Evolutionary conservation across 345 rosid genomes (phyloP).

Genomic region (Nasturtium officinale): DNA sequence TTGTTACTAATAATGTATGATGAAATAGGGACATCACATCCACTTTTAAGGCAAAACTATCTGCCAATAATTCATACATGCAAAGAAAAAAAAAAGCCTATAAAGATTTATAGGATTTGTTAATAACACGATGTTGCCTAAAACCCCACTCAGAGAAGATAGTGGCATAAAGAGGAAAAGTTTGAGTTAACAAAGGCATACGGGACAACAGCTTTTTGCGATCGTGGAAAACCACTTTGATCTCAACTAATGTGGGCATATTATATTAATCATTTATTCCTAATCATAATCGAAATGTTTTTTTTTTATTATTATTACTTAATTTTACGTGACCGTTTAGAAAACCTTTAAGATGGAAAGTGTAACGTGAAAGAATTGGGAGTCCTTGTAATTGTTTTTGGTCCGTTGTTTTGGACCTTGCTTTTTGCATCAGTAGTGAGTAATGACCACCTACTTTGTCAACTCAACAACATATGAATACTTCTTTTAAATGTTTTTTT

Average conservation of each 20-base stretch:
- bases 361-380: conserved; percentile 17
- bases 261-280: conserved; percentile 9
- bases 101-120: not conserved
- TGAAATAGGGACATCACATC: conserved; percentile 24
- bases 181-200: not conserved
- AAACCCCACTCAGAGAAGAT: conserved; percentile 31
- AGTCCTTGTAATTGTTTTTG: not conserved
- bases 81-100: not conserved
- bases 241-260: conserved; percentile 3
- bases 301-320: not conserved
- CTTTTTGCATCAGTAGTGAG: conserved; percentile 21
- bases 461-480: conserved; percentile 13
- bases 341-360: conserved; percentile 20
- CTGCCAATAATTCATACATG: not conserved
- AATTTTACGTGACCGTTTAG: conserved; percentile 19
- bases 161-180: conserved; percentile 21
- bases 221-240: conserved; percentile 41
- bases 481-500: not conserved
- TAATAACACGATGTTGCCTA: conserved; percentile 17
- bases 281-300: not conserved
- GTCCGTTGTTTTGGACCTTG: conserved; percentile 20
- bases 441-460: conserved; percentile 22
- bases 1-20: not conserved
- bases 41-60: conserved; percentile 1
- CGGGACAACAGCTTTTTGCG: conserved; percentile 15